A percentile compares a stretch with the other conserved stretches of the same genome.
phyloP scores from a whole-genome alignment of 805 yeast genomes.

The Wickerhamomyces queroliae region DNA sequence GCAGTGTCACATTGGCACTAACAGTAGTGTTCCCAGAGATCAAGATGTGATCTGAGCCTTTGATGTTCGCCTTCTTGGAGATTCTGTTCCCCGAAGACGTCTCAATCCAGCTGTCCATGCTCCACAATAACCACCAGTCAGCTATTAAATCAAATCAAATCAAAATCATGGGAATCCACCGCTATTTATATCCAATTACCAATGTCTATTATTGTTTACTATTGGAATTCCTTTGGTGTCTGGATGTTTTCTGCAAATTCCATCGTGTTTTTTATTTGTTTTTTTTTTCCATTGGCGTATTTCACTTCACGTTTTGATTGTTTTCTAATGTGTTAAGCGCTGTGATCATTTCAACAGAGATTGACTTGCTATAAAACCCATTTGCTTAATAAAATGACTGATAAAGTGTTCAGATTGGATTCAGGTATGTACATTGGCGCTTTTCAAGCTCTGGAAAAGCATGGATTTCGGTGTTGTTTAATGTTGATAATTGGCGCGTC shows the following conservation, averaged over 20 bases:
- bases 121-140: slow-evolving; percentile 2
- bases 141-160: no score
- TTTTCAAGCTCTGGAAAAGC: neutral
- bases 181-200: no score
- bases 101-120: slow-evolving; percentile 33
- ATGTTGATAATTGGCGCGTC: neutral
- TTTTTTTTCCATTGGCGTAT: no score
- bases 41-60: slow-evolving; percentile 36
- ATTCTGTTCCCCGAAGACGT: slow-evolving; percentile 48
- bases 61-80: slow-evolving; percentile 35
- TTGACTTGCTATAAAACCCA: neutral
- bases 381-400: slow-evolving; percentile 19
- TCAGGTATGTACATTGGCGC: slow-evolving; percentile 26
- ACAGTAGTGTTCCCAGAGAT: slow-evolving; percentile 44
- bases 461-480: neutral
- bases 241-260: no score
- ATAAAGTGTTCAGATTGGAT: slow-evolving; percentile 32
- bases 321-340: neutral
- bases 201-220: no score
- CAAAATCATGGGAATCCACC: no score
- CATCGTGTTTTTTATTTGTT: no score
- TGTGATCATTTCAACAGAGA: neutral
- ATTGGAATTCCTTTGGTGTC: no score
- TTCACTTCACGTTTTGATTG: neutral
- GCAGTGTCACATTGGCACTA: slow-evolving; percentile 14